phyloP scores from a whole-genome alignment of 1,284 basidiomycete genomes.

The Trichosporon ovoides region DNA sequence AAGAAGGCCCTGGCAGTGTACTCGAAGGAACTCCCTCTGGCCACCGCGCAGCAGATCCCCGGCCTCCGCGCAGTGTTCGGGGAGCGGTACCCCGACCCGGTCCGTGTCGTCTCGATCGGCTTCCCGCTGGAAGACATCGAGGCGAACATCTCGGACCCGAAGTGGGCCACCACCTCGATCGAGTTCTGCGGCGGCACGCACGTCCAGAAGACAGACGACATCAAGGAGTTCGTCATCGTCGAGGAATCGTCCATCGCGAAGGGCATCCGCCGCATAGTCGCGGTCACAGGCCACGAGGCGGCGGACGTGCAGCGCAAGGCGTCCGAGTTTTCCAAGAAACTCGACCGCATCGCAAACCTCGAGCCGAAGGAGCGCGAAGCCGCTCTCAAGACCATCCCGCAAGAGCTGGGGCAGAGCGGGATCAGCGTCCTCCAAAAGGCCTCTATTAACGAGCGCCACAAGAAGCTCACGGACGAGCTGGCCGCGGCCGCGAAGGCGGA shows the following conservation, averaged over 20 bases:
- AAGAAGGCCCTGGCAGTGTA: constrained; percentile 80
- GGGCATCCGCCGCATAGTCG: constrained; percentile 89
- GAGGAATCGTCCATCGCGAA: constrained; percentile 98
- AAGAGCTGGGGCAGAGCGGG: constrained; percentile 85
- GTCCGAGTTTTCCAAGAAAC: constrained; percentile 59
- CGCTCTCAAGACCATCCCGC: constrained; percentile 71
- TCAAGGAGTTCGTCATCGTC: constrained; percentile 88
- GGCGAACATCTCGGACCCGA: constrained; percentile 75
- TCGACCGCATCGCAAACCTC: constrained; percentile 62
- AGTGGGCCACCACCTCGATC: constrained; percentile 84
- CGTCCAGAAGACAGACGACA: constrained; percentile 89
- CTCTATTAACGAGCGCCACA: constrained; percentile 69
- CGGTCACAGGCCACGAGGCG: constrained; percentile 92
- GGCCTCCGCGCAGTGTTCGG: constrained; percentile 96
- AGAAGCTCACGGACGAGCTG: constrained; percentile 69
- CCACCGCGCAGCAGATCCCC: constrained; percentile 76
- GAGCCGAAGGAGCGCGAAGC: constrained; percentile 78
- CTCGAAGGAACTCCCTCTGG: constrained; percentile 77
- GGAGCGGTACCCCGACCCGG: constrained; percentile 95
- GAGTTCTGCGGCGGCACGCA: constrained; percentile 99
- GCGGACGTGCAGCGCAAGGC: constrained; percentile 70
- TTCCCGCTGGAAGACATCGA: constrained; percentile 81
- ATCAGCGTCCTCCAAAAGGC: constrained; percentile 82
- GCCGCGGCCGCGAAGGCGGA: constrained; percentile 80
- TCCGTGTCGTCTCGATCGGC: constrained; percentile 87